Conservation (phyloP, 1,284 basidiomycete species). For the Schizophyllum amplum region DNA sequence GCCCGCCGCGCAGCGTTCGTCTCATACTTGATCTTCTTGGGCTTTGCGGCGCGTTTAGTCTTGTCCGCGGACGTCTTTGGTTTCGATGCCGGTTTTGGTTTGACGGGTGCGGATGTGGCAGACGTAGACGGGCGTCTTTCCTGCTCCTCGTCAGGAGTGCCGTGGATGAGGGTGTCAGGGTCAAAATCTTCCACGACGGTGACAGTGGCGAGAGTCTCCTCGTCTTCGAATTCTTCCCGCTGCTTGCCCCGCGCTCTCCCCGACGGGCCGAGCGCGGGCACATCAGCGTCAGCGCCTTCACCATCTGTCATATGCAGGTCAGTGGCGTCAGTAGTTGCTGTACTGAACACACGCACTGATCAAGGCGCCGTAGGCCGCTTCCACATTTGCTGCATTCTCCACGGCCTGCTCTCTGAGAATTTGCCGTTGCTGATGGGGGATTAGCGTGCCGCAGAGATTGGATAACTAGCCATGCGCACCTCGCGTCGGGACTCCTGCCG, state of each 20-base stretch:
- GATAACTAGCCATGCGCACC: conserved; percentile 32
- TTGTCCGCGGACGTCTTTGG: conserved; percentile 49
- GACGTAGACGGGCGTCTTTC: conserved; percentile 5
- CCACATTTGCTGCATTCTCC: conserved; percentile 63
- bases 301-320: conserved; percentile 9
- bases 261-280: conserved; percentile 12
- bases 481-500: conserved; percentile 60
- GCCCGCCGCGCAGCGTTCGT: conserved; percentile 51
- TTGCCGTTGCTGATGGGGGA: conserved; percentile 47
- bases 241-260: conserved; percentile 25
- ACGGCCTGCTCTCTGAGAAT: conserved; percentile 61
- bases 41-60: conserved; percentile 47
- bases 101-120: conserved; percentile 11
- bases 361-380: conserved; percentile 57
- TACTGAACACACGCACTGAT: conserved; percentile 28
- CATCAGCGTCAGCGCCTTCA: conserved; percentile 25
- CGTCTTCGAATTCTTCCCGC: conserved; percentile 60
- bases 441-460: conserved; percentile 6
- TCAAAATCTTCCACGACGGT: conserved; percentile 80
- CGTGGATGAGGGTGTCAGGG: conserved; percentile 49
- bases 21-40: conserved; percentile 55
- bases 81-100: conserved; percentile 20
- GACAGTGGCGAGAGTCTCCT: conserved; percentile 73
- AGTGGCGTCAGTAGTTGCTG: not conserved
- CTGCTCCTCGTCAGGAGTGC: conserved; percentile 20